These are phyloP conservation scores for Cephaloascus fragrans DNA, from an alignment of 805 yeast genomes.

Conservation along the genomic window DNA sequence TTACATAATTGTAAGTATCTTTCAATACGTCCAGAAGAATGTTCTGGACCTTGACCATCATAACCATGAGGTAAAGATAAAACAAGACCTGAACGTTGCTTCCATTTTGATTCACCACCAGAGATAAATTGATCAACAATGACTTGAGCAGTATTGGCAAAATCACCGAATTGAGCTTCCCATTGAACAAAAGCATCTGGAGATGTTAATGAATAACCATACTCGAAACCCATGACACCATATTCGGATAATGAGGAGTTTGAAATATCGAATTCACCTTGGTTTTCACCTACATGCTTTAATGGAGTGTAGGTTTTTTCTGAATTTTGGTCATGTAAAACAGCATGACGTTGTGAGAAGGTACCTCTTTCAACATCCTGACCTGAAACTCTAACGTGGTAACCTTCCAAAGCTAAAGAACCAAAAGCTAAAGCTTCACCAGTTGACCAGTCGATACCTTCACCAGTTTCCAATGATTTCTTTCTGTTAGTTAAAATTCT, in stretches of 20 bases:
- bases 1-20: slow-evolving; percentile 92
- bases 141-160: slow-evolving; percentile 98
- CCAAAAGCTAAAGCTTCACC: slow-evolving; percentile 99
- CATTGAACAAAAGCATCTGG: slow-evolving; percentile 96
- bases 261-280: slow-evolving; percentile 78
- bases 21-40: slow-evolving; percentile 95
- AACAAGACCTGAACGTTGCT: slow-evolving; percentile 95
- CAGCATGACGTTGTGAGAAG: slow-evolving; percentile 98
- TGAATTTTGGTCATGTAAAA: slow-evolving; percentile 88
- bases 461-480: slow-evolving; percentile 81
- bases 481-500: slow-evolving; percentile 85
- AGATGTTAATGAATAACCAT: slow-evolving; percentile 95
- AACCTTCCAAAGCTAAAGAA: slow-evolving; percentile 83
- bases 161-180: slow-evolving; percentile 99
- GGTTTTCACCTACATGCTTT: slow-evolving; percentile 66
- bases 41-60: slow-evolving; percentile 99
- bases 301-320: slow-evolving; percentile 82
- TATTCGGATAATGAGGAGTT: slow-evolving; percentile 97
- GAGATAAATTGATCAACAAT: slow-evolving; percentile 94
- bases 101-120: slow-evolving; percentile 97
- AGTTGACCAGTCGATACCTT: slow-evolving; percentile 97
- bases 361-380: slow-evolving; percentile 99
- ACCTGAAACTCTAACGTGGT: slow-evolving; percentile 95
- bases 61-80: slow-evolving; percentile 97
- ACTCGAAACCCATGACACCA: slow-evolving; percentile 99